These are phyloP conservation scores for Phialophora chinensis DNA, from an alignment of 2,329 filamentous ascomycete species.

Conservation along the genomic window DNA sequence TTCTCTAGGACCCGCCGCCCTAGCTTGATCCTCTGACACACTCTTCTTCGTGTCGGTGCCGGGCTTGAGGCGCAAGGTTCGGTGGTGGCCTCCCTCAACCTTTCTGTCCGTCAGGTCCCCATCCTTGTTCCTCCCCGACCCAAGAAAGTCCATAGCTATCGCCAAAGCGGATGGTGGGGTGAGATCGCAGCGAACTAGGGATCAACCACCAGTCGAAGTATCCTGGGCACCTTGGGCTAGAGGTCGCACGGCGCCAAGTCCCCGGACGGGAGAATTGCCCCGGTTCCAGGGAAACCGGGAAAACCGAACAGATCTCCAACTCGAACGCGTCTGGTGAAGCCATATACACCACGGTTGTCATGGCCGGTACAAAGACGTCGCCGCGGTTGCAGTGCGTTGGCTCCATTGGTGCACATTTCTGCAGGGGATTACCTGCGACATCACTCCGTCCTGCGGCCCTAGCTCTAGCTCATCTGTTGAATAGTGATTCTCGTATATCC, in stretches of 20 bases:
- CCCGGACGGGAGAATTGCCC: background rate
- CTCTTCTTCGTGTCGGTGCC: background rate
- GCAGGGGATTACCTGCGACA: background rate
- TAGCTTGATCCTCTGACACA: background rate
- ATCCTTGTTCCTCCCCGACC: background rate
- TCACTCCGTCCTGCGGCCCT: background rate
- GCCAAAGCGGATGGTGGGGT: background rate
- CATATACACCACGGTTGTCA: background rate
- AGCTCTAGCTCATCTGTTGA: slow-evolving; percentile 6
- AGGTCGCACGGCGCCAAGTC: background rate
- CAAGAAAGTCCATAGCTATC: background rate
- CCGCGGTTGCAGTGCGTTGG: background rate
- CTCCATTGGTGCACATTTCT: background rate
- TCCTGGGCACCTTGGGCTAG: background rate
- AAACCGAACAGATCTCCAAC: background rate
- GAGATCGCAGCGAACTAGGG: background rate
- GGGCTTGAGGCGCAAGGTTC: background rate
- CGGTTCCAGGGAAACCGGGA: background rate
- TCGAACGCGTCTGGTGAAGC: background rate
- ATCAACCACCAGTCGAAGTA: background rate
- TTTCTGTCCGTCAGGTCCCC: background rate
- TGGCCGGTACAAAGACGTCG: background rate
- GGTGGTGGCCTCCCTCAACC: background rate
- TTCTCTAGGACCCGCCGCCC: background rate
- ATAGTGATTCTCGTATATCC: slow-evolving; percentile 6